These are phyloP conservation scores for Plasmodium malariae DNA, from an alignment of 169 alveolate species.

Conservation along the genomic window DNA sequence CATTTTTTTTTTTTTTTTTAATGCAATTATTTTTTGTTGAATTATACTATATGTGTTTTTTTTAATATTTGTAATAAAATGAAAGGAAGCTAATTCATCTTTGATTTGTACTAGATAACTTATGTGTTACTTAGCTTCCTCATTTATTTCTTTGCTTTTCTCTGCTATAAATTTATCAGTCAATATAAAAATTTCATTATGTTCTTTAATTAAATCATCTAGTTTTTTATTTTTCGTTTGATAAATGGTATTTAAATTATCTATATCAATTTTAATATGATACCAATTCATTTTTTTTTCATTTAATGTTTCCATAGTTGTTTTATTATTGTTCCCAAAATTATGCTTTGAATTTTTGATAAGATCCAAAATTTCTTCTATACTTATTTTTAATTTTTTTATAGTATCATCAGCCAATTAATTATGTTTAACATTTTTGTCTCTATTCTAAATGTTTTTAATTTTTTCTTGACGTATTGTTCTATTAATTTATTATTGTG, in stretches of 20 bases:
- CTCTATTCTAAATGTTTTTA: not conserved
- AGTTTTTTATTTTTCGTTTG: not conserved
- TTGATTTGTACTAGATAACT: not conserved
- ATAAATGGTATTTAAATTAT: not conserved
- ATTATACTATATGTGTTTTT: no score
- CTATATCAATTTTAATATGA: not conserved
- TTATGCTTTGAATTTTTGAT: not conserved
- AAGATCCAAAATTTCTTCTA: not conserved
- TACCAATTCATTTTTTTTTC: not conserved
- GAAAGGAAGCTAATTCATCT: not conserved
- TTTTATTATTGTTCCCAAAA: not conserved
- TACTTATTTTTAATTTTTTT: not conserved
- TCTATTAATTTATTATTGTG: not conserved
- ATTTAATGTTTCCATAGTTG: not conserved
- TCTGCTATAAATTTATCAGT: conserved; percentile 3
- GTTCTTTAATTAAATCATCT: conserved; percentile 3
- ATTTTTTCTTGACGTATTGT: not conserved
- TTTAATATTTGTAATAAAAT: no score
- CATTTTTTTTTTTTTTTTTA: no score
- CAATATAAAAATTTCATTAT: no score
- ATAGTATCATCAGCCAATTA: not conserved
- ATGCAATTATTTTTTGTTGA: not conserved
- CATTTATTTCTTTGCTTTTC: not conserved
- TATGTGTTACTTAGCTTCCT: not conserved
- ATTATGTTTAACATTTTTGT: not conserved